Evolutionary conservation across 2,329 filamentous ascomycete genomes (phyloP), one percentile per base, ranked within the genome.

Genomic region (Tolypocladium endophyticum): DNA sequence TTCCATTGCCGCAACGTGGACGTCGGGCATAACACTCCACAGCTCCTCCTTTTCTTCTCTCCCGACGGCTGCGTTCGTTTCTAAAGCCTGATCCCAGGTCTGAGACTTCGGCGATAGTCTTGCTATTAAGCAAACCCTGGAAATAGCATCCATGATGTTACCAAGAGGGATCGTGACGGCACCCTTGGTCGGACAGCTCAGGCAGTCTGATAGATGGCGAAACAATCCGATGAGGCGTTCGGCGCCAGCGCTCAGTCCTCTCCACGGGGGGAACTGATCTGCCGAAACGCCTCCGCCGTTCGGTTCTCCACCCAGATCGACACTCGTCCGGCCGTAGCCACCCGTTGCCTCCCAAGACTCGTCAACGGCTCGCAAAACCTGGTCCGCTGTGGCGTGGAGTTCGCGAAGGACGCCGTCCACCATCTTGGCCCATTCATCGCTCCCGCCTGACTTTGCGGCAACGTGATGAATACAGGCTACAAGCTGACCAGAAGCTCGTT

Each of bases 11-110:
- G 88, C 85, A 18, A 86, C 73, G 68, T 97, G 91, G 45, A 97
- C 82, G 12, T 82, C 79, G 5, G 92, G 89, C 14, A 97, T 79
- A 23, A 84, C 78, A 55, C 81, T 76, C 83, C 89, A 92, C 4
- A 97, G 79, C 53, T 87, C 84, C 58, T 96, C 90, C 62, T 87
- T 87, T 73, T 97, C 93, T 56, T 95, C 89, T 62, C 88, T 84
- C 38, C 86, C 81, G 63, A 94, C 84, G 63, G 90, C 87, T 9
- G 86, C 79, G 65, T 92, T 92, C 61, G 86, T 78, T 61, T 87
- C 83, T n/a, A 84, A 73, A 2, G 76, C 78, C 64, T 78, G 77
- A 61, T 81, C 76, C 64, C 75, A 76, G 25, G 71, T 73, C 61
- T 78, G 79, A 61, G 71, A 75, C 69, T 68, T 79, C 65, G 66